Percentiles rank a stretch among this genome's conserved stretches.
These are phyloP conservation scores for Epichloe scottii DNA, from an alignment of 2,329 filamentous ascomycete species.

Conservation along the genomic window DNA sequence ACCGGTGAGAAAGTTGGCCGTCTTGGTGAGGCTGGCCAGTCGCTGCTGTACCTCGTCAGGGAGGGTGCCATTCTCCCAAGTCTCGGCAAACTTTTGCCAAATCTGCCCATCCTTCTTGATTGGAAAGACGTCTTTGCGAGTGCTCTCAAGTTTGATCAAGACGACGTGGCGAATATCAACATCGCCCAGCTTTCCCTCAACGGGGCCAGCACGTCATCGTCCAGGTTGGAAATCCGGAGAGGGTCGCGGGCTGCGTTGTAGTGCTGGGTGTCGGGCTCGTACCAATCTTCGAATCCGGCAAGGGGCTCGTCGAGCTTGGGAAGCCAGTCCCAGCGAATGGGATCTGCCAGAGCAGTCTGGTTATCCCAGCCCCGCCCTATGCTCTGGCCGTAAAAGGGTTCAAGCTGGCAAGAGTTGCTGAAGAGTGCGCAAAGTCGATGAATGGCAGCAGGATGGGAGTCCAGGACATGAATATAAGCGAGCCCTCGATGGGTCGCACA, in stretches of 20 bases:
- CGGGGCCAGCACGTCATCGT: slow-evolving; percentile 18
- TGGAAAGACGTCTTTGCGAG: slow-evolving; percentile 31
- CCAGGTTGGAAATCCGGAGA: slow-evolving; percentile 27
- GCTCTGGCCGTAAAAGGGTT: slow-evolving; percentile 14
- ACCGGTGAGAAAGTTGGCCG: slow-evolving; percentile 21
- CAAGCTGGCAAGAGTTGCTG: slow-evolving; percentile 16
- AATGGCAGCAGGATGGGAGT: slow-evolving; percentile 21
- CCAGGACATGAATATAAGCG: slow-evolving; percentile 23
- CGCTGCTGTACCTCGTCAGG: slow-evolving; percentile 18
- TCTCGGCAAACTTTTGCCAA: slow-evolving; percentile 21
- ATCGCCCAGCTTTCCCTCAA: slow-evolving; percentile 15
- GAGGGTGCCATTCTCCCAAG: slow-evolving; percentile 19
- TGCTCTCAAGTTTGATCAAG: slow-evolving; percentile 30
- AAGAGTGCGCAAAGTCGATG: slow-evolving; percentile 20
- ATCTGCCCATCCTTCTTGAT: slow-evolving; percentile 27
- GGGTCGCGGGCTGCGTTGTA: slow-evolving; percentile 26
- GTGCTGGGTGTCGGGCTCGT: slow-evolving; percentile 11
- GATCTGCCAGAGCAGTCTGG: slow-evolving; percentile 14
- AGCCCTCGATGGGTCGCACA: slow-evolving; percentile 19
- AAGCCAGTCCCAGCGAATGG: slow-evolving; percentile 14
- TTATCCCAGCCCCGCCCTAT: slow-evolving; percentile 16
- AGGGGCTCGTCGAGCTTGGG: slow-evolving; percentile 8
- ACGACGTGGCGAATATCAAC: slow-evolving; percentile 30
- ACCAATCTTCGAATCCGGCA: slow-evolving; percentile 17
- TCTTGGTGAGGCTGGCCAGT: slow-evolving; percentile 17